Percentiles rank a stretch among this genome's conserved stretches.
Evolutionary conservation across 2,329 filamentous ascomycete genomes (phyloP).

Genomic region (Dactylella cylindrospora): DNA sequence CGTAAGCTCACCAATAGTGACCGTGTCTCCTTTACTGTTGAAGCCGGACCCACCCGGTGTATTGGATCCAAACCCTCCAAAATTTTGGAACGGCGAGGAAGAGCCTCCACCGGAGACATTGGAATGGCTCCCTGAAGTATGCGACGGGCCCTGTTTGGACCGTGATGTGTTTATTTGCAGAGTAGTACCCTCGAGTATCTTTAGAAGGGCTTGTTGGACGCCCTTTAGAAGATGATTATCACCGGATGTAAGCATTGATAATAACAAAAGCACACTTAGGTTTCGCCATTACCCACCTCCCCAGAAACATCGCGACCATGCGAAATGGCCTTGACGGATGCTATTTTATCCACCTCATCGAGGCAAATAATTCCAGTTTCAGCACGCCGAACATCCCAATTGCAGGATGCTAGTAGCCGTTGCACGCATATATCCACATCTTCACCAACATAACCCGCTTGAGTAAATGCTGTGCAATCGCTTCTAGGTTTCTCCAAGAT

Average conservation of each 20-base stretch:
- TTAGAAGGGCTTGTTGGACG: slow-evolving; percentile 90
- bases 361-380: slow-evolving; percentile 93
- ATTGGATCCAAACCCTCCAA: slow-evolving; percentile 28
- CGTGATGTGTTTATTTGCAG: slow-evolving; percentile 76
- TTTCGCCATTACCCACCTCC: slow-evolving; percentile 61
- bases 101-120: slow-evolving; percentile 51
- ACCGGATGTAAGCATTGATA: not conserved
- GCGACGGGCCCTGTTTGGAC: slow-evolving; percentile 8
- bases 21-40: slow-evolving; percentile 46
- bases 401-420: slow-evolving; percentile 81
- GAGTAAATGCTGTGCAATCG: slow-evolving; percentile 93
- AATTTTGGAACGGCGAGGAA: slow-evolving; percentile 49
- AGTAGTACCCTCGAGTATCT: slow-evolving; percentile 94
- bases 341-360: slow-evolving; percentile 97
- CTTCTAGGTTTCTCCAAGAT: slow-evolving; percentile 12
- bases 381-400: slow-evolving; percentile 56
- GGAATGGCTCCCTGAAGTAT: slow-evolving; percentile 59
- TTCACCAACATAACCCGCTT: slow-evolving; percentile 95
- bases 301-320: slow-evolving; percentile 86
- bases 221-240: slow-evolving; percentile 56
- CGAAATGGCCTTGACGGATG: slow-evolving; percentile 79
- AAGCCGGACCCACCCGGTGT: slow-evolving; percentile 15
- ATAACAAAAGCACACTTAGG: not conserved
- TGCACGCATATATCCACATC: slow-evolving; percentile 97
- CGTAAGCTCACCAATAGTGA: slow-evolving; percentile 43